phyloP scores from a whole-genome alignment of 345 rosid species.

The Hevea brasiliensis region DNA sequence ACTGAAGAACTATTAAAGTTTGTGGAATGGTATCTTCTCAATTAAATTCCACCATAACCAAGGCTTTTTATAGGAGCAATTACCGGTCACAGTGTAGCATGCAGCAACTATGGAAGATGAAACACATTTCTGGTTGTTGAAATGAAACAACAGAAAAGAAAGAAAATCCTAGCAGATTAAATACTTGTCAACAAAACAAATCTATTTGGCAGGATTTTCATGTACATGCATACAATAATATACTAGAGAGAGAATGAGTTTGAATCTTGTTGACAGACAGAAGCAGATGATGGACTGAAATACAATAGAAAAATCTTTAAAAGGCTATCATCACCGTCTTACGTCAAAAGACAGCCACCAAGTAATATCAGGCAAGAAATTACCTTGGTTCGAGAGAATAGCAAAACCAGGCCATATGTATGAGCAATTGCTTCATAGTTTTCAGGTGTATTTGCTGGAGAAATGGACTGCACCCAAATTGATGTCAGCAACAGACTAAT shows the following conservation, averaged over 20 bases:
- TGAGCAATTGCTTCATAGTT: conserved; percentile 95
- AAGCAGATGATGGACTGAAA: not conserved
- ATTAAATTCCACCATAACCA: not conserved
- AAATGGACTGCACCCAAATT: conserved; percentile 89
- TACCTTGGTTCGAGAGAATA: conserved; percentile 95
- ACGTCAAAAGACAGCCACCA: conserved; percentile 6
- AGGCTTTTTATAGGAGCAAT: not conserved
- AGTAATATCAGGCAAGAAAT: conserved; percentile 7
- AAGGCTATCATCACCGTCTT: conserved; percentile 1
- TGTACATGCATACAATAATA: no score
- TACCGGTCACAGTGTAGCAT: not conserved
- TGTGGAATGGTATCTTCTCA: not conserved
- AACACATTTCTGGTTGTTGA: not conserved
- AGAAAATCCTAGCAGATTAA: not conserved
- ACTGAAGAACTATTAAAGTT: not conserved
- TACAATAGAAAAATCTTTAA: not conserved
- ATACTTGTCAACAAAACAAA: not conserved
- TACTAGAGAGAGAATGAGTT: conserved; percentile 8
- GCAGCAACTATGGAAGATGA: not conserved
- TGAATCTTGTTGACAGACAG: conserved; percentile 7
- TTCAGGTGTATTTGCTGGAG: conserved; percentile 81
- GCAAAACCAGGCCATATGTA: conserved; percentile 80
- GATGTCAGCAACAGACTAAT: conserved; percentile 90
- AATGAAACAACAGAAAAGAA: not conserved
- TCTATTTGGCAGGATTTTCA: not conserved